A percentile compares a stretch with the other conserved stretches of the same genome.
Evolutionary conservation across 2,329 filamentous ascomycete species (phyloP).

Genomic region (Plectosphaerella sp.): DNA sequence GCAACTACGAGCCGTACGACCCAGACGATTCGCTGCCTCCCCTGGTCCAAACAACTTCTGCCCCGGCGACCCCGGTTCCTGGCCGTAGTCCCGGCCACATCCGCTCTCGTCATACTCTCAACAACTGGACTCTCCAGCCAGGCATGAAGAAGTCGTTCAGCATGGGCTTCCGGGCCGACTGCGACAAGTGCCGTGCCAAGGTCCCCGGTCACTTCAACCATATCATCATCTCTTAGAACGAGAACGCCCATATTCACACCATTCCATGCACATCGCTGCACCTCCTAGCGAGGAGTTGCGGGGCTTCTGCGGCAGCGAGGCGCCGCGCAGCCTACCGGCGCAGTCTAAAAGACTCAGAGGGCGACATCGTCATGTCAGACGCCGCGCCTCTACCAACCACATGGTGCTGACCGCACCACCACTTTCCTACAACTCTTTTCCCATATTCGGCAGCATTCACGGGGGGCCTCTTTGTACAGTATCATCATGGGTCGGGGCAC

Average conservation of each 20-base stretch:
- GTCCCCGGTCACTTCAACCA: conserved; percentile 80
- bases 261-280: too few species aligned
- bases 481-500: too few species aligned
- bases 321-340: too few species aligned
- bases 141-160: conserved; percentile 69
- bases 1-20: conserved; percentile 11
- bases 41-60: conserved; percentile 18
- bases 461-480: too few species aligned
- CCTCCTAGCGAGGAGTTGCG: too few species aligned
- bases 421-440: too few species aligned
- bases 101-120: conserved; percentile 55
- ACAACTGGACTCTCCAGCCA: conserved; percentile 56
- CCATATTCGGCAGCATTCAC: too few species aligned
- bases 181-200: conserved; percentile 70
- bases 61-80: conserved; percentile 32
- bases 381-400: too few species aligned
- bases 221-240: conserved; percentile 60
- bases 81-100: conserved; percentile 48
- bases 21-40: conserved; percentile 7
- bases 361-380: too few species aligned
- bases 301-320: too few species aligned
- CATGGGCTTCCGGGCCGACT: conserved; percentile 74
- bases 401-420: too few species aligned
- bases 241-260: background rate
- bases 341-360: too few species aligned